Evolutionary conservation across 2,329 filamentous ascomycete species (phyloP), one percentile per base, ranked within the genome.

Genomic region (Xylaria sp.): DNA sequence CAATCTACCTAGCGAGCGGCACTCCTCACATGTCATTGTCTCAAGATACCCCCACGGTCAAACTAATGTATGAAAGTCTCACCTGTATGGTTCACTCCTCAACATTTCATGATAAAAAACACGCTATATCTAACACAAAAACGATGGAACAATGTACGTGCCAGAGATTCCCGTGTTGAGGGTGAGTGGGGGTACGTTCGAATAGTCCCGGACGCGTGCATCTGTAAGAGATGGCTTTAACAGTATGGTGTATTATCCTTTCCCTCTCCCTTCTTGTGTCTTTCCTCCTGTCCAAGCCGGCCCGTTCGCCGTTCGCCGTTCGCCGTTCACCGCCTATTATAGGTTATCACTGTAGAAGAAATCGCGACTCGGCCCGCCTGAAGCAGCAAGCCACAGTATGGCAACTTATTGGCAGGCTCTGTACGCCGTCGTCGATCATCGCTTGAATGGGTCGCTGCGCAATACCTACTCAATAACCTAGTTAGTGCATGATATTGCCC

Each of bases 361-460:
- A 34, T 11, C 11, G 16, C 11, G 29, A 7, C 26, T 37, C 22
- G 24, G 16, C 16, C 29, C 13, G 34, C 21, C 13, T 37, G 26
- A 45, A 26, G 19, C 43, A 45, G 29, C 43, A 45, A 45, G 43
- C 43, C 43, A 45, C 43, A 11, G 20, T 37, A 45, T 13, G 13
- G 38, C 38, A 20, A 13, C n/a, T 19, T 26, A 19, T 45, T 26
- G 43, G 24, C 8, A 13, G 2, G 16, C 18, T 34, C 29, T 7
- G 11, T 13, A 34, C 3, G 29, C 9, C 29, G 29, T 34, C 29
- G 29, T 3, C 16, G 29, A 34, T 34, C 29, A 34, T 34, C 9
- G 4, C 29, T 34, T 34, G 9, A 13, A 34, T 13, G 16, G 29
- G 16, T 13, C 16, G 16, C 29, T 34, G 29, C 29, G 16, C 11